These are phyloP conservation scores for Diaporthe vaccinii DNA, from an alignment of 2,329 filamentous ascomycete genomes.

Conservation along the genomic window DNA sequence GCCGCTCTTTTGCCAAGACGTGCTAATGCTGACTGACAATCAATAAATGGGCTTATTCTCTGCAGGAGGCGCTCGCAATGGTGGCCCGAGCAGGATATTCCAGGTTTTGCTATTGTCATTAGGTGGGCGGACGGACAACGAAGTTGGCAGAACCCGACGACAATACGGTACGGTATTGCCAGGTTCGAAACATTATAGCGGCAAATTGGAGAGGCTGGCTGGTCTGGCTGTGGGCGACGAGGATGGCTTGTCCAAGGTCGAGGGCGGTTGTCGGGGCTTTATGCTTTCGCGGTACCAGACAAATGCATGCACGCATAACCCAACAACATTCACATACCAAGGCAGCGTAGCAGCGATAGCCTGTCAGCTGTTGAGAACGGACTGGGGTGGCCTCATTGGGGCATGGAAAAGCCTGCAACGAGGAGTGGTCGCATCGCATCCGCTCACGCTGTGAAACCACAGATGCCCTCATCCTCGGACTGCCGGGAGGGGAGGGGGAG, in stretches of 20 bases:
- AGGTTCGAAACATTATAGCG: constrained; percentile 16
- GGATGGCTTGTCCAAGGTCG: constrained; percentile 25
- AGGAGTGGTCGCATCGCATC: constrained; percentile 9
- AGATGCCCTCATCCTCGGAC: constrained; percentile 17
- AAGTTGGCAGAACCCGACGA: constrained; percentile 15
- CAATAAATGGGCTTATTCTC: constrained; percentile 2
- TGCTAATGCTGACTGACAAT: constrained; percentile 12
- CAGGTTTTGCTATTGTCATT: neutral
- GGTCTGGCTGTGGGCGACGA: neutral
- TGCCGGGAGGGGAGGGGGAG: neutral
- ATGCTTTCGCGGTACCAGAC: constrained; percentile 3
- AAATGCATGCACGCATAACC: neutral
- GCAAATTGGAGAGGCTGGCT: constrained; percentile 16
- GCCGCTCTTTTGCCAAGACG: constrained; percentile 6
- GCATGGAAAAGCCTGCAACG: constrained; percentile 12
- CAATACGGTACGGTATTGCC: constrained; percentile 4
- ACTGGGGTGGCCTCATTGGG: constrained; percentile 10
- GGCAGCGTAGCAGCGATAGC: neutral
- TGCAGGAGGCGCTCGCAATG: constrained; percentile 3
- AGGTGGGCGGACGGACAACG: neutral
- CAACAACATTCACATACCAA: neutral
- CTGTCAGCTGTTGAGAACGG: constrained; percentile 1
- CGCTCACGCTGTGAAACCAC: constrained; percentile 24
- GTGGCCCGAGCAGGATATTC: neutral
- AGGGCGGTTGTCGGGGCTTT: neutral